Percentiles rank a stretch among this genome's conserved stretches.
Conservation (phyloP, 2,329 filamentous ascomycete genomes). For the Ophidiomyces ophidiicola region DNA sequence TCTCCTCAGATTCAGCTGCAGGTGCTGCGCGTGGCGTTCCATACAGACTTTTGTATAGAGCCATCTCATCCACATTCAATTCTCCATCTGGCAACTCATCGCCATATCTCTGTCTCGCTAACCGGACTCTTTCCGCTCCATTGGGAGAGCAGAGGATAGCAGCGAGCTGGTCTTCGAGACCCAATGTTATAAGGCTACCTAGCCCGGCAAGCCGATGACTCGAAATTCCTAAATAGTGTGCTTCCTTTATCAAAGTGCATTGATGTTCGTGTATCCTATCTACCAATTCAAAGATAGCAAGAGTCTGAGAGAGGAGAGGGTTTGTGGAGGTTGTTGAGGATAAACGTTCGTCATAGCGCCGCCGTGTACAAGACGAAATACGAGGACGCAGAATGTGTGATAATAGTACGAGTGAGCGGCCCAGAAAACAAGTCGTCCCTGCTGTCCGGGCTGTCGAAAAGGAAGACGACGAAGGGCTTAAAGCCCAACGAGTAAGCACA, state of each 20-base stretch:
- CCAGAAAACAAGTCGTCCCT: neutral
- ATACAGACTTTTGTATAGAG: slow-evolving; percentile 68
- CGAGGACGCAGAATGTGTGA: neutral
- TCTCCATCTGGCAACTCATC: slow-evolving; percentile 62
- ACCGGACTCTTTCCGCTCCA: slow-evolving; percentile 42
- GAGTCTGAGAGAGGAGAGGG: slow-evolving; percentile 17
- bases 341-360: slow-evolving; percentile 8
- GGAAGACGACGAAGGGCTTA: slow-evolving; percentile 13
- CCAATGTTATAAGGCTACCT: slow-evolving; percentile 19
- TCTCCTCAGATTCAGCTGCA: slow-evolving; percentile 21
- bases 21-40: slow-evolving; percentile 50
- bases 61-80: slow-evolving; percentile 57
- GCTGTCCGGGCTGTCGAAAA: slow-evolving; percentile 16
- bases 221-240: slow-evolving; percentile 26
- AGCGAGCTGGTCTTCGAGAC: slow-evolving; percentile 22
- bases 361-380: neutral
- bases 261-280: slow-evolving; percentile 29
- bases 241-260: slow-evolving; percentile 23
- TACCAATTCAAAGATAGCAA: slow-evolving; percentile 26
- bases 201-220: slow-evolving; percentile 21
- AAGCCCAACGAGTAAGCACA: slow-evolving; percentile 15
- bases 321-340: neutral
- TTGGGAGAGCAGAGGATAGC: slow-evolving; percentile 24
- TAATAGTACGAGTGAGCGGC: slow-evolving; percentile 11
- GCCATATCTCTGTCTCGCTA: slow-evolving; percentile 62